These are phyloP conservation scores for Striga asiatica DNA, from an alignment of 257 asterid species.

Conservation along the genomic window DNA sequence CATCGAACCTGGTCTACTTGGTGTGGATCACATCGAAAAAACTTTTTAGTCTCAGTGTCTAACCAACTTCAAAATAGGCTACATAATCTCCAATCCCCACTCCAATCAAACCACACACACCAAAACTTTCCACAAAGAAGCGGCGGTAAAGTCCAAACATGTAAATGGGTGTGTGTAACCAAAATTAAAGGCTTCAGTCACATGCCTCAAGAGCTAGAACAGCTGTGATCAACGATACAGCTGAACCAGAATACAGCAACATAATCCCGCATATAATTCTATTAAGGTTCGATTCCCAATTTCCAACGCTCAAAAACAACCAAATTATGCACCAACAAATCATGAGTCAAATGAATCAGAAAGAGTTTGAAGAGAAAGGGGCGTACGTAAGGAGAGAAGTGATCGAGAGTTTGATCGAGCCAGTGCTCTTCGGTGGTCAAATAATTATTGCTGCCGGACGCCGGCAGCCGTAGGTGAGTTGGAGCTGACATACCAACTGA, in stretches of 20 bases:
- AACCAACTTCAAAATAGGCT: no score
- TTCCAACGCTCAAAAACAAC: neutral
- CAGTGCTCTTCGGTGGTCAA: constrained; percentile 56
- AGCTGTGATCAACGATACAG: neutral
- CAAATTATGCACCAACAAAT: neutral
- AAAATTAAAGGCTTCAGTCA: neutral
- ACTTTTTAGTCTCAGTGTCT: no score
- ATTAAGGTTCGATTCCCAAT: constrained; percentile 4
- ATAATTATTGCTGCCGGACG: constrained; percentile 24
- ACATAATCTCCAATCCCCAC: no score
- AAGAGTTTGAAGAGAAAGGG: neutral
- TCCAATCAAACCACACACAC: neutral
- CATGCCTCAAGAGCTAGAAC: constrained; percentile 7
- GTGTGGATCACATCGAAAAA: no score
- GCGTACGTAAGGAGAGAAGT: constrained; percentile 84
- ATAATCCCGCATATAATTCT: no score
- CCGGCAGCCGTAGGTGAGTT: constrained; percentile 27
- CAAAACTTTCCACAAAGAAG: no score
- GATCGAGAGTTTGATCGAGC: constrained; percentile 82
- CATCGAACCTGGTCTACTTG: no score
- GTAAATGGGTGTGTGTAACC: constrained; percentile 1
- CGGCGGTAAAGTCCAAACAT: no score
- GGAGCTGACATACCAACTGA: constrained; percentile 23
- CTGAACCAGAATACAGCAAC: no score
- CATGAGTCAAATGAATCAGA: neutral